Evolutionary conservation across 2,329 filamentous ascomycete species (phyloP).

Genomic region (Fusarium newnesense): DNA sequence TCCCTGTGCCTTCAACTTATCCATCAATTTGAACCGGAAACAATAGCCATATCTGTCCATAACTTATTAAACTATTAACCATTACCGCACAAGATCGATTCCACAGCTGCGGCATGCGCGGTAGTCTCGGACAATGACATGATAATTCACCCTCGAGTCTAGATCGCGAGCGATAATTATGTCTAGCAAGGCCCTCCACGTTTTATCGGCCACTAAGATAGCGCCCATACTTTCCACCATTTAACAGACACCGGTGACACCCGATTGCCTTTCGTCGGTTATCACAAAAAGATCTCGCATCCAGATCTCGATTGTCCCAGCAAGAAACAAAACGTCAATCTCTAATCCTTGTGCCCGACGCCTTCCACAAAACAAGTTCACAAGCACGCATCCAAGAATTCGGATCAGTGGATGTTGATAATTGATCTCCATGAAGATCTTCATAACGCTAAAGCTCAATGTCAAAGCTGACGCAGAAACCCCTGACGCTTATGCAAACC

Average conservation of each 20-base stretch:
- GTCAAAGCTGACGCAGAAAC: background rate
- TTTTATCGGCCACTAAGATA: background rate
- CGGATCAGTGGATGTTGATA: background rate
- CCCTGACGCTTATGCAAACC: slow-evolving; percentile 2
- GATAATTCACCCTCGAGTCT: background rate
- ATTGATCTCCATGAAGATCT: background rate
- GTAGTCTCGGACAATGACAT: background rate
- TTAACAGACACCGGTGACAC: background rate
- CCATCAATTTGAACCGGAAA: too few species aligned
- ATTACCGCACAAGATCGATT: too few species aligned
- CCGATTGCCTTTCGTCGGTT: background rate
- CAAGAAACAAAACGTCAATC: background rate
- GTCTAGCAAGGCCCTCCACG: background rate
- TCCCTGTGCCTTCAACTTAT: too few species aligned
- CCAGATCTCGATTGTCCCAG: background rate
- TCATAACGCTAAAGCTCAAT: background rate
- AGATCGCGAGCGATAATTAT: accelerated
- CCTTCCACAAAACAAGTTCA: background rate
- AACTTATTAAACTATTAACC: background rate
- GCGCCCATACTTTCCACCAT: background rate
- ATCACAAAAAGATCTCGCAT: background rate
- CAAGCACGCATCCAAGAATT: background rate
- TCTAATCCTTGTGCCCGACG: background rate
- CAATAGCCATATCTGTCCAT: too few species aligned
- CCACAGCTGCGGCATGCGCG: background rate